These are phyloP conservation scores for Fallopia convolvulus DNA, from an alignment of 148 eudicot species.

Conservation along the genomic window DNA sequence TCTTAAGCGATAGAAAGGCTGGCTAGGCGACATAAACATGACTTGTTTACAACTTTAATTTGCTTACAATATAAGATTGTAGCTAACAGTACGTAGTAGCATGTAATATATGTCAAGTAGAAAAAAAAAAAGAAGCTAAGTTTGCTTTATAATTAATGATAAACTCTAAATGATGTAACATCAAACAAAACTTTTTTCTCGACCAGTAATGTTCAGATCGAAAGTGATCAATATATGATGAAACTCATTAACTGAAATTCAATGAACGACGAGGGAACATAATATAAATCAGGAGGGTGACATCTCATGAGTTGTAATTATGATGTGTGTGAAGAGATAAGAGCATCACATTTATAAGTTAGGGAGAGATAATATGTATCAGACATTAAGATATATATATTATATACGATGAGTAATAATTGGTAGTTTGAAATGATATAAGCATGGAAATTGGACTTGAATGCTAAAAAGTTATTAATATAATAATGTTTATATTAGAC, in stretches of 20 bases:
- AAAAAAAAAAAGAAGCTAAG: neutral
- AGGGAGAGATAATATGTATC: neutral
- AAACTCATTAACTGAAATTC: neutral
- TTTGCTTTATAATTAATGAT: neutral
- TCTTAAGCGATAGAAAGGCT: too few species aligned
- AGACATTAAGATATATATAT: neutral
- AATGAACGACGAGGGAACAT: neutral
- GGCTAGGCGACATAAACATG: too few species aligned
- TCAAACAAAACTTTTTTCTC: neutral
- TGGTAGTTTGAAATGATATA: neutral
- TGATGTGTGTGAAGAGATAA: neutral
- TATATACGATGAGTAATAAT: neutral
- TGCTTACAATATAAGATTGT: neutral
- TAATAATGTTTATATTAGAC: neutral
- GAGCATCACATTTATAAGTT: neutral
- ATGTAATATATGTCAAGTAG: neutral
- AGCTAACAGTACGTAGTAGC: neutral
- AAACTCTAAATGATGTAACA: neutral
- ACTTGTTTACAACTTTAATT: too few species aligned
- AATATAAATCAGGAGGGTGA: neutral
- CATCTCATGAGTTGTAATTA: neutral
- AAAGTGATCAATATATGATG: neutral
- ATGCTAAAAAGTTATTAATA: neutral
- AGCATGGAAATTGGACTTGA: neutral
- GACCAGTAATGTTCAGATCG: neutral